phyloP scores from a whole-genome alignment of 257 asterid genomes.

The Plantago elongata region DNA sequence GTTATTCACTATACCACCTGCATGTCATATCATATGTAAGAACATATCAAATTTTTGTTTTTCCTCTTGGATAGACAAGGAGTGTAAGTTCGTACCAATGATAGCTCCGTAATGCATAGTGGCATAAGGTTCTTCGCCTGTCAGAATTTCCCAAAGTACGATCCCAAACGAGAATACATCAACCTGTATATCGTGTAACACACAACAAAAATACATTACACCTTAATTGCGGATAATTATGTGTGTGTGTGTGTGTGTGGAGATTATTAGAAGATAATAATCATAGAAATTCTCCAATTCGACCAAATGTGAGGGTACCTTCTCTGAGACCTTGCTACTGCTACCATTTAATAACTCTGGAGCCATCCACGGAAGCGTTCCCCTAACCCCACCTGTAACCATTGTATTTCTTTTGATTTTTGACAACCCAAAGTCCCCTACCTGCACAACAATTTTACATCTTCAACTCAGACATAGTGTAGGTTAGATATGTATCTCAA shows the following conservation, averaged over 20 bases:
- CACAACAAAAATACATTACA: too few species aligned
- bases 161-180: conserved; percentile 94
- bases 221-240: too few species aligned
- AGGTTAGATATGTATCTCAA: too few species aligned
- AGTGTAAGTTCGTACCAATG: conserved; percentile 49
- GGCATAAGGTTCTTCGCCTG: conserved; percentile 98
- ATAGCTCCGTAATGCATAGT: conserved; percentile 97
- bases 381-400: conserved; percentile 94
- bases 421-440: conserved; percentile 90
- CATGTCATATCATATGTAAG: not conserved
- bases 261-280: too few species aligned
- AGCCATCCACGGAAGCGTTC: conserved; percentile 99
- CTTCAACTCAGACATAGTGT: too few species aligned
- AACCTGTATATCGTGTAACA: conserved; percentile 42
- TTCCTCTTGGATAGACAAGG: not conserved
- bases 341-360: conserved; percentile 90
- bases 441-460: conserved; percentile 31
- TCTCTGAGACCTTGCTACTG: conserved; percentile 92
- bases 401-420: conserved; percentile 87
- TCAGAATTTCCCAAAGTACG: conserved; percentile 91
- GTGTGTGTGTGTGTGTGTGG: too few species aligned
- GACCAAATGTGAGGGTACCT: conserved; percentile 26
- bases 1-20: conserved; percentile 93
- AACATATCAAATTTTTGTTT: too few species aligned
- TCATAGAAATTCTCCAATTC: not conserved